A percentile compares a stretch with the other conserved stretches of the same genome.
Conservation (phyloP, 352 stramenopile genomes). For the Globisporangium echinulatum region DNA sequence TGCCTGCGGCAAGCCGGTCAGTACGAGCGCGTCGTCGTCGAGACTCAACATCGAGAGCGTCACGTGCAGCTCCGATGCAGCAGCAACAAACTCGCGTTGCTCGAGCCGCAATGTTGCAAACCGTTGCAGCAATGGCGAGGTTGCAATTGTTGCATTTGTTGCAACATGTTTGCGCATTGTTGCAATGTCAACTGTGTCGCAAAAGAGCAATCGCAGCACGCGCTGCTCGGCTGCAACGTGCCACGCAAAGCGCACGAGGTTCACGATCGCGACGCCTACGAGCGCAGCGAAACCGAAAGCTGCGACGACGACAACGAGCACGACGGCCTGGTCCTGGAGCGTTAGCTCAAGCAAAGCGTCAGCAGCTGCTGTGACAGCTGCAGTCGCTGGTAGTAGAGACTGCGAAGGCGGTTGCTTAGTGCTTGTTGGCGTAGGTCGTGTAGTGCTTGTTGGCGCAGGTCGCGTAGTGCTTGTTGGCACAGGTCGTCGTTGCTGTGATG, state of each 20-base stretch:
- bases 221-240: constrained; percentile 33
- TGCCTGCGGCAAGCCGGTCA: constrained; percentile 28
- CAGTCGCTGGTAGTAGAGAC: neutral
- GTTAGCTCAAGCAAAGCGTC: constrained; percentile 40
- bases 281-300: constrained; percentile 34
- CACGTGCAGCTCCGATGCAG: constrained; percentile 25
- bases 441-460: no score
- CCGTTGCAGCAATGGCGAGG: constrained; percentile 31
- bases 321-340: constrained; percentile 47
- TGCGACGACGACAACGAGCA: constrained; percentile 48
- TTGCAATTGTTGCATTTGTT: constrained; percentile 31
- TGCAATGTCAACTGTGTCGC: constrained; percentile 23
- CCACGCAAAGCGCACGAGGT: constrained; percentile 38
- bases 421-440: neutral
- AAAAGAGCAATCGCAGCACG: constrained; percentile 35
- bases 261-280: constrained; percentile 23
- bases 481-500: neutral
- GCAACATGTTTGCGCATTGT: constrained; percentile 26
- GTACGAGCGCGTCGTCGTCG: constrained; percentile 27
- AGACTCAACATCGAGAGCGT: constrained; percentile 34
- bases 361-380: neutral
- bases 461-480: neutral
- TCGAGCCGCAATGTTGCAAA: constrained; percentile 6
- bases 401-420: neutral
- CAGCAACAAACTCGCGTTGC: constrained; percentile 20